These are phyloP conservation scores for Fusarium sp. DNA, from an alignment of 2,329 filamentous ascomycete species.

Conservation along the genomic window DNA sequence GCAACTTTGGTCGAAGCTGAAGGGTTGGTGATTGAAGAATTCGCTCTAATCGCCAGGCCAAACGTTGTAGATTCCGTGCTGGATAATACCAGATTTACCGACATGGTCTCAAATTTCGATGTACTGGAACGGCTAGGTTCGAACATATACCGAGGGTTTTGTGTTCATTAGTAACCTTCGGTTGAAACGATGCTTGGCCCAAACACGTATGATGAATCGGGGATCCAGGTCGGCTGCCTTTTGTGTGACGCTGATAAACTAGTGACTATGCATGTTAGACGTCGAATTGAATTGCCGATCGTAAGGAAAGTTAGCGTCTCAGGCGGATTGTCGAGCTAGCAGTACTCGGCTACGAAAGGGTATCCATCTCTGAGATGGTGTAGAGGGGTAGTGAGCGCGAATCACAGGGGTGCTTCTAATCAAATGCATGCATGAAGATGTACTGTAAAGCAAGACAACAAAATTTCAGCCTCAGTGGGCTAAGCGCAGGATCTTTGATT, in stretches of 20 bases:
- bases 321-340: constrained; percentile 12
- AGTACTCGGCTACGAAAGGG: constrained; percentile 15
- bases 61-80: constrained; percentile 1
- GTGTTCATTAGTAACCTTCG: background rate
- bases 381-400: background rate
- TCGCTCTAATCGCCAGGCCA: constrained; percentile 15
- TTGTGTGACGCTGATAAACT: constrained; percentile 15
- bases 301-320: constrained; percentile 20
- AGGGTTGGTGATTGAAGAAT: constrained; percentile 26
- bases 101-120: background rate
- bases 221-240: constrained; percentile 7
- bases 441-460: constrained; percentile 15
- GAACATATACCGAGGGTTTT: background rate
- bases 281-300: constrained; percentile 36
- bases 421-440: background rate
- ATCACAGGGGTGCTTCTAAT: constrained; percentile 20
- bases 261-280: constrained; percentile 30
- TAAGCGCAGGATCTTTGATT: constrained; percentile 30
- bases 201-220: constrained; percentile 8
- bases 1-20: constrained; percentile 22
- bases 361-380: constrained; percentile 4
- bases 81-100: background rate
- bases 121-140: too few species aligned
- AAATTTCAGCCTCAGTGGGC: constrained; percentile 38
- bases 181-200: background rate